These are phyloP conservation scores for Gloeopeniophorella convolvens DNA, from an alignment of 768 basidiomycete species.

Conservation along the genomic window DNA sequence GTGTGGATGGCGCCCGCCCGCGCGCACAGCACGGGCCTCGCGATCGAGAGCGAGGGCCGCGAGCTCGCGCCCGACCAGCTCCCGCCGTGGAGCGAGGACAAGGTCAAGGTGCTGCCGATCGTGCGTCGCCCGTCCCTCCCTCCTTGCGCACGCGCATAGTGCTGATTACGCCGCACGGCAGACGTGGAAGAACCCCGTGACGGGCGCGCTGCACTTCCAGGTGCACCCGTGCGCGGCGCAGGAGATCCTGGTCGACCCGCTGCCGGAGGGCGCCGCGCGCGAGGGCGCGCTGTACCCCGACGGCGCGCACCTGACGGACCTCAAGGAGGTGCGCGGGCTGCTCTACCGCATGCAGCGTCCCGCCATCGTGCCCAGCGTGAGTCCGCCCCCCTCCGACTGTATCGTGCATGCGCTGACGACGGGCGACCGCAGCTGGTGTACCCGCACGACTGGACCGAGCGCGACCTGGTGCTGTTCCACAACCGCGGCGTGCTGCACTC, in stretches of 20 bases:
- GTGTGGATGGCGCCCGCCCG: constrained; percentile 79
- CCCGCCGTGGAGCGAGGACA: constrained; percentile 76
- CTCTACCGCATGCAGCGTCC: constrained; percentile 87
- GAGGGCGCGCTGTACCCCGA: constrained; percentile 76
- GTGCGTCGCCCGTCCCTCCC: constrained; percentile 28
- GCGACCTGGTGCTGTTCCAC: constrained; percentile 80
- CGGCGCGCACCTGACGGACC: constrained; percentile 68
- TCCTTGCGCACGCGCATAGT: constrained; percentile 1
- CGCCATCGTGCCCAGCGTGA: constrained; percentile 71
- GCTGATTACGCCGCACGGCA: constrained; percentile 25
- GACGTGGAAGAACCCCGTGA: constrained; percentile 91
- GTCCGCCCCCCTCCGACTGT: constrained; percentile 20
- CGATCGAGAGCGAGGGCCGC: constrained; percentile 67
- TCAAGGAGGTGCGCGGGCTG: constrained; percentile 63
- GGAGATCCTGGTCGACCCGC: constrained; percentile 65
- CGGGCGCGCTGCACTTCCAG: constrained; percentile 77
- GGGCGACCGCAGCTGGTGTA: constrained; percentile 56
- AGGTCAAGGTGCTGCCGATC: constrained; percentile 65
- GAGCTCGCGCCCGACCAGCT: constrained; percentile 62
- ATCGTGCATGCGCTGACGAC: background rate
- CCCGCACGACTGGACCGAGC: constrained; percentile 79
- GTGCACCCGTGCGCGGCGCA: constrained; percentile 78
- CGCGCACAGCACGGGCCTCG: constrained; percentile 69
- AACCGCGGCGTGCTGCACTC: constrained; percentile 78
- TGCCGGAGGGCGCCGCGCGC: constrained; percentile 52